Percentiles rank a stretch among this genome's conserved stretches.
Conservation (phyloP, 176 grass and related monocot genomes). For the Phragmites australis region DNA sequence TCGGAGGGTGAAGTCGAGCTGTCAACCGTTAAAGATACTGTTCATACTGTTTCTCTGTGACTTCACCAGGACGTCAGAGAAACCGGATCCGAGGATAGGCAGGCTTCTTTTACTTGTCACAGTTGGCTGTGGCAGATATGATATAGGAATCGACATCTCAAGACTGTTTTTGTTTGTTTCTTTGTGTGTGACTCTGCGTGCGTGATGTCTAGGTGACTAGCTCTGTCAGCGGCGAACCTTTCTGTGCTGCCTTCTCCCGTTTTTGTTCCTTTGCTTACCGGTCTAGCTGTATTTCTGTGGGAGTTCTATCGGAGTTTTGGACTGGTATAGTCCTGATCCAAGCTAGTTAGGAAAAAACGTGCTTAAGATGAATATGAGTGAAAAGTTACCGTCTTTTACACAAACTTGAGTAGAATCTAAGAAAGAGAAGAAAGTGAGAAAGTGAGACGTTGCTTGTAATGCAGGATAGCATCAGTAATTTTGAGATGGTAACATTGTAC, state of each 20-base stretch:
- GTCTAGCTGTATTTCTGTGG: neutral
- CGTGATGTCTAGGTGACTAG: conserved; percentile 21
- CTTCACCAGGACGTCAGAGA: no score
- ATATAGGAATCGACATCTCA: conserved; percentile 42
- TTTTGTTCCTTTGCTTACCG: conserved; percentile 30
- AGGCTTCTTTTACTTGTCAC: neutral
- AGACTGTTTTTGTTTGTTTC: conserved; percentile 38
- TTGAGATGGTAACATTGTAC: conserved; percentile 30
- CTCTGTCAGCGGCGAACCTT: conserved; percentile 39
- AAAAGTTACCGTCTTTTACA: neutral
- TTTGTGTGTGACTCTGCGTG: conserved; percentile 1
- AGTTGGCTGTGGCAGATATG: neutral
- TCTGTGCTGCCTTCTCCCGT: conserved; percentile 19
- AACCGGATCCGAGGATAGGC: no score
- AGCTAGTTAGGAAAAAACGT: neutral
- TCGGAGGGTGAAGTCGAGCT: no score
- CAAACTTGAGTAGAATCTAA: conserved; percentile 30
- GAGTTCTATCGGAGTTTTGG: neutral
- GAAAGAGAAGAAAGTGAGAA: neutral
- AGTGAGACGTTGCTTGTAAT: conserved; percentile 32
- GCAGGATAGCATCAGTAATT: conserved; percentile 17
- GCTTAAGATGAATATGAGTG: neutral
- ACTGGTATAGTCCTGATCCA: neutral
- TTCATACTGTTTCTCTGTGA: no score
- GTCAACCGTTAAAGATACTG: no score